phyloP scores from a whole-genome alignment of 2,329 filamentous ascomycete genomes.

The Pseudopyrenochaeta lycopersici region DNA sequence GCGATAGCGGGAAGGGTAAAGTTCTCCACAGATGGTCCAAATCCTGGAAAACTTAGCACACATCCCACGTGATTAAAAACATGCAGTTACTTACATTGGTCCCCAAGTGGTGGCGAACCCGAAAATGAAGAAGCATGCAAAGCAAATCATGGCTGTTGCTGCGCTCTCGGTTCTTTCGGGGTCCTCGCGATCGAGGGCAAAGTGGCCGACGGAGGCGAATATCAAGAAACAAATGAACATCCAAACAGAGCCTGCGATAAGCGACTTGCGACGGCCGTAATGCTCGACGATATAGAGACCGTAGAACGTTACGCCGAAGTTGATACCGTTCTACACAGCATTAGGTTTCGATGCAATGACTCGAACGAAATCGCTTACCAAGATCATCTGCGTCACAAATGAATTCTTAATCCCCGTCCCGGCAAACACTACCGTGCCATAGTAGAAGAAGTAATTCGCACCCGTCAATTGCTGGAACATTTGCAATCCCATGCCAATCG shows the following conservation, averaged over 20 bases:
- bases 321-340: constrained; percentile 48
- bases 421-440: constrained; percentile 55
- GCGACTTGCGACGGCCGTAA: constrained; percentile 54
- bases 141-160: constrained; percentile 68
- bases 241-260: constrained; percentile 56
- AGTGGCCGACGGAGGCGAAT: constrained; percentile 57
- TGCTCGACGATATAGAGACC: constrained; percentile 57
- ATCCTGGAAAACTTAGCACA: not conserved
- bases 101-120: constrained; percentile 75
- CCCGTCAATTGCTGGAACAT: constrained; percentile 74
- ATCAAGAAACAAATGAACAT: constrained; percentile 67
- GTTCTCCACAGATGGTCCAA: constrained; percentile 73
- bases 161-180: constrained; percentile 39
- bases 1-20: constrained; percentile 67
- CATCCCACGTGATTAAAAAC: not conserved
- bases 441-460: constrained; percentile 62
- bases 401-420: constrained; percentile 52
- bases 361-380: constrained; percentile 35
- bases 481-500: constrained; percentile 69
- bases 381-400: constrained; percentile 57
- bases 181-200: constrained; percentile 44
- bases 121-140: constrained; percentile 73
- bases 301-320: constrained; percentile 57
- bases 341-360: not conserved
- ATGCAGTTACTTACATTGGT: constrained; percentile 54